Evolutionary conservation across 257 asterid species (phyloP), one percentile per base, ranked within the genome.

Genomic region (Euphrasia confusa): DNA sequence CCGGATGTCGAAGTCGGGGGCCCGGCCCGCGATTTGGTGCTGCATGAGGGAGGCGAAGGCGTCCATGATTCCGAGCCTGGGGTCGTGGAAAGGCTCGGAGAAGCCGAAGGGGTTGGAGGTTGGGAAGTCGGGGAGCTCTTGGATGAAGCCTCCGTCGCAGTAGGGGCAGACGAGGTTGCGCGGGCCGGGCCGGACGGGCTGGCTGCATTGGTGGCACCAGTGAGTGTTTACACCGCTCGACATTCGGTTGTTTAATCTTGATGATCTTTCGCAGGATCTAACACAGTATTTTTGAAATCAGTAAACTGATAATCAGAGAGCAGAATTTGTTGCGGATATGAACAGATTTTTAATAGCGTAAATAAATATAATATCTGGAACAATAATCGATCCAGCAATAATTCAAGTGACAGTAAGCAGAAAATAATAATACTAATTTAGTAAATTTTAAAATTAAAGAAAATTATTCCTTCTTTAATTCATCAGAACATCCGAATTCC

Each of bases 131-230:
- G 75, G 68, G 33, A 90, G 85, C 67, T 90, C 98, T 67, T 88
- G 94, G 63, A 90, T 72, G 47, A 90, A 90, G 54, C 95, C 98
- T 24, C 91, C 96, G 53, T 75, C 74, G 48, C 96, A 90, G 74
- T 80, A 75, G 33, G 95, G 89, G 61, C 96, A 90, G 35, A 74
- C 71, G 66, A 81, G 54, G 65, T 64, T 57, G 63, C 63, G 72
- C 42, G 77, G 75, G 15, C 47, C 75, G 58, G 86, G 82, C 49
- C 77, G 80, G 71, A 90, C 74, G 45, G 95, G 84, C 56, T 74
- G 83, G 65, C 49, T 73, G 82, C 98, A 90, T 69, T 89, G 93
- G 83, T 88, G 68, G 83, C 98, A 85, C 96, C 96, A 90, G 63
- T 90, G 96, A 60, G 91, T 88, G 64, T 77, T 72, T 72, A 80